Evolutionary conservation across 768 basidiomycete species (phyloP), one percentile per base, ranked within the genome.

Genomic region (Mrakia gelida): DNA sequence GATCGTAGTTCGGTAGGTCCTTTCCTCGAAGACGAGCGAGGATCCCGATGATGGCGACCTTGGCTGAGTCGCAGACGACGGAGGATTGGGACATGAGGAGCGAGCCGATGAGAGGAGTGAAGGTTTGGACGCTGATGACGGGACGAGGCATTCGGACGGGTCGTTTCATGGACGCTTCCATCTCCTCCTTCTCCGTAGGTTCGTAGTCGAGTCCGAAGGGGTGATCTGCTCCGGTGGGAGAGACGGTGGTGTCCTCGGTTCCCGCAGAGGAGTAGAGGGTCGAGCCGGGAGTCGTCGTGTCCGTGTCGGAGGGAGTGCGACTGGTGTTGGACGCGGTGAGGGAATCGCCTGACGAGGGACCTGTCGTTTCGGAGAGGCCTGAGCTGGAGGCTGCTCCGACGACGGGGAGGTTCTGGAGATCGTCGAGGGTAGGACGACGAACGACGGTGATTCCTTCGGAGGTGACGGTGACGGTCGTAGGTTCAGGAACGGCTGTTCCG

Each of bases 81-180:
- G 88, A 87, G 81, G 92, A 94, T 38, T 91, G 88, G 82, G 91
- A 93, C 65, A 98, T 89, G 21, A 98, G 88, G 41, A 98, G 86
- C 0, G 92, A 92, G 62, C 93, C 95, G 43, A 98, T 88, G 71
- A 97, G 91, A 18, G 93, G 93, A 2, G 94, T 97, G 84, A 98
- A 98, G 7, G 91, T 89, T 81, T 92, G 91, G 3, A 93, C 92
- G 56, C 91, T 89, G 65, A 98, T 79, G 30, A 73, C 73, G 0
- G 85, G 85, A 62, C 81, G 73, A 38, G 77, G 72, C 70, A 59
- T 77, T n/a, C 67, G 67, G n/a, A 71, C 70, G 13, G 70, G 71
- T 45, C 45, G 45, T 23, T 54, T 61, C 63, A 54, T 68, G 32
- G 26, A 45, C 6, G 71, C 70, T 41, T 77, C 62, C 23, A 16